A percentile compares a stretch with the other conserved stretches of the same genome.
These are phyloP conservation scores for Colletotrichum horii DNA, from an alignment of 2,329 filamentous ascomycete species.

Conservation along the genomic window DNA sequence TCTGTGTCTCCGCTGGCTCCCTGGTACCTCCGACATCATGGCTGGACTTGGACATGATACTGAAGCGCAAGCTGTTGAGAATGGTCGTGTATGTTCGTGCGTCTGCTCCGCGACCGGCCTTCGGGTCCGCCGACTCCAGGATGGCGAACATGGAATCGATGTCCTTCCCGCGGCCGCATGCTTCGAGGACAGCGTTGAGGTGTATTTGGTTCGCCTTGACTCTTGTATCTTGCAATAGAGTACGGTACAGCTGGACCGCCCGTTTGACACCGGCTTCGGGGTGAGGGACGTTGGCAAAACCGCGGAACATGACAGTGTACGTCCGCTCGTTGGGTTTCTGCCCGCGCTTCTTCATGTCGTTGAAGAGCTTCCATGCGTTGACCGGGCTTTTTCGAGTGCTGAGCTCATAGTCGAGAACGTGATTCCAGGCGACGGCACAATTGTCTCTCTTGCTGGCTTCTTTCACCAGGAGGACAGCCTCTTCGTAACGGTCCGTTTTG, in stretches of 20 bases:
- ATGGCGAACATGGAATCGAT: slow-evolving; percentile 83
- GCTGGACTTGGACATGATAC: slow-evolving; percentile 38
- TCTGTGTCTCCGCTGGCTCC: not conserved
- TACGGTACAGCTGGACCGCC: slow-evolving; percentile 78
- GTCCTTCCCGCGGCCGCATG: slow-evolving; percentile 77
- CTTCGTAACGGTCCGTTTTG: slow-evolving; percentile 61
- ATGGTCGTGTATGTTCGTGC: slow-evolving; percentile 81
- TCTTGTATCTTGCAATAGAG: slow-evolving; percentile 64
- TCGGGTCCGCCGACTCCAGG: slow-evolving; percentile 72
- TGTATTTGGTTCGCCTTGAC: slow-evolving; percentile 81
- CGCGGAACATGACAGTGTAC: slow-evolving; percentile 82
- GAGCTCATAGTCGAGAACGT: slow-evolving; percentile 76
- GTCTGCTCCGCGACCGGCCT: slow-evolving; percentile 64
- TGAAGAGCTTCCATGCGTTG: slow-evolving; percentile 80
- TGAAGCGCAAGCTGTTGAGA: slow-evolving; percentile 72
- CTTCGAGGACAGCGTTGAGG: slow-evolving; percentile 84
- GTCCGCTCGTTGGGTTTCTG: slow-evolving; percentile 83
- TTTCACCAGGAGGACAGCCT: slow-evolving; percentile 72
- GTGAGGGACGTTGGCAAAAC: slow-evolving; percentile 68
- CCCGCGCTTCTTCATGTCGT: slow-evolving; percentile 97
- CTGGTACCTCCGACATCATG: slow-evolving; percentile 26
- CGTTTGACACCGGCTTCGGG: slow-evolving; percentile 66
- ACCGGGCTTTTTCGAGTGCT: slow-evolving; percentile 59
- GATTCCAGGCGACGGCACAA: slow-evolving; percentile 85
- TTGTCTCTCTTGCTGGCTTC: slow-evolving; percentile 69